Conservation (phyloP, 2,329 filamentous ascomycete species). For the Apiospora saccharicola region DNA sequence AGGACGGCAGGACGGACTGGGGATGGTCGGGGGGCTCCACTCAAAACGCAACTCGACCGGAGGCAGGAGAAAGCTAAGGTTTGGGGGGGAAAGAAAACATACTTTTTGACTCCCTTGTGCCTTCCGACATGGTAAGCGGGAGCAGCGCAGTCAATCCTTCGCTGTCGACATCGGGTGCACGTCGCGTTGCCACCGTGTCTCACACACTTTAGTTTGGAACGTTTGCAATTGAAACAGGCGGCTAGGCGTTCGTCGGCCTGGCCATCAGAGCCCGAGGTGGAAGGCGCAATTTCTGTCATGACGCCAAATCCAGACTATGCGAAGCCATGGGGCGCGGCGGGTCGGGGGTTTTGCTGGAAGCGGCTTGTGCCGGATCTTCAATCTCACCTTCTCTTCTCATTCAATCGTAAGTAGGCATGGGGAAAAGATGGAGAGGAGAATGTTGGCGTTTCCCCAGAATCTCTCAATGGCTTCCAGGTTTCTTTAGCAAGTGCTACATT, state of each 20-base stretch:
- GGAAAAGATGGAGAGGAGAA: background rate
- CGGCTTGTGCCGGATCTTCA: conserved; percentile 13
- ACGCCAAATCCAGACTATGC: conserved; percentile 8
- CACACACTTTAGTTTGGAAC: conserved; percentile 45
- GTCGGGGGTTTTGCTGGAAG: background rate
- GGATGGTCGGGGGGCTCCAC: background rate
- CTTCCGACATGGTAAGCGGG: conserved; percentile 77
- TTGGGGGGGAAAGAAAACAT: conserved; percentile 34
- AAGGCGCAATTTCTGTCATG: conserved; percentile 27
- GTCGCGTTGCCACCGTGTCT: conserved; percentile 38
- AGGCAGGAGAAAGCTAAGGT: background rate
- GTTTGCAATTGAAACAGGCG: conserved; percentile 43
- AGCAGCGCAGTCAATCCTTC: conserved; percentile 65
- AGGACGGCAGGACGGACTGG: conserved; percentile 16
- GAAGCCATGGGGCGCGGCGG: conserved; percentile 14
- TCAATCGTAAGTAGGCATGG: background rate
- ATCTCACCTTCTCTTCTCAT: background rate
- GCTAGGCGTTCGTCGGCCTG: conserved; percentile 27
- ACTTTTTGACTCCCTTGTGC: conserved; percentile 82
- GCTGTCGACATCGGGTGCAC: conserved; percentile 43
- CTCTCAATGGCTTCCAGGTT: background rate
- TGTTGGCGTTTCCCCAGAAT: background rate
- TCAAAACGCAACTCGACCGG: conserved; percentile 1
- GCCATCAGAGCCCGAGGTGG: conserved; percentile 26
- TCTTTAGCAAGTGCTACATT: background rate